Percentiles rank a stretch among this genome's conserved stretches.
These are phyloP conservation scores for Excoecaria agallocha DNA, from an alignment of 345 rosid genomes.

Conservation along the genomic window DNA sequence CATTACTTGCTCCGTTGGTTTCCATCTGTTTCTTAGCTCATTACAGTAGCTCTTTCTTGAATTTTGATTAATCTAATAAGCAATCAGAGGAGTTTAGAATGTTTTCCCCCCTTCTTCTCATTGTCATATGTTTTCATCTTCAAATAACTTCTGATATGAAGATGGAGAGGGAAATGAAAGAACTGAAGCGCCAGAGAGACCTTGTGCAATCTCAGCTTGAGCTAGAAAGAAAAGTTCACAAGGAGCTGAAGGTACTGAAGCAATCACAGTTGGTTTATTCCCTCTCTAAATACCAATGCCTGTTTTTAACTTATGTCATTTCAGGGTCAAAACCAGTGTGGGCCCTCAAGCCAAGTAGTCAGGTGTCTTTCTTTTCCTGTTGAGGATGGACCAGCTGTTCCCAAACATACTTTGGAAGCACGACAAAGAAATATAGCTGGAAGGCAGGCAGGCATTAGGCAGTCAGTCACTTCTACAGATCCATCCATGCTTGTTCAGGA, in stretches of 20 bases:
- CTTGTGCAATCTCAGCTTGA: slow-evolving; percentile 75
- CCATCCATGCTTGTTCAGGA: slow-evolving; percentile 78
- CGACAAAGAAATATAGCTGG: slow-evolving; percentile 37
- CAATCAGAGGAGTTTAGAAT: not conserved
- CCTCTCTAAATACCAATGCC: not conserved
- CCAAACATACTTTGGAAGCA: slow-evolving; percentile 37
- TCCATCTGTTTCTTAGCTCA: not conserved
- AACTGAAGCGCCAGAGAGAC: slow-evolving; percentile 94
- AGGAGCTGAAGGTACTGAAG: slow-evolving; percentile 65
- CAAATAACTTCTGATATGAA: slow-evolving; percentile 28
- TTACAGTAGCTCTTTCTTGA: not conserved
- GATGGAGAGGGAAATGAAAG: slow-evolving; percentile 89
- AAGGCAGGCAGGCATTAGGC: slow-evolving; percentile 53
- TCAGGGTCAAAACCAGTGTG: slow-evolving; percentile 52
- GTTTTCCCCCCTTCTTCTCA: not conserved
- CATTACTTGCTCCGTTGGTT: not conserved
- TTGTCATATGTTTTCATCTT: not conserved
- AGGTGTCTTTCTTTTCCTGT: slow-evolving; percentile 72
- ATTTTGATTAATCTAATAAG: not conserved
- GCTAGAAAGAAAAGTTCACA: slow-evolving; percentile 60
- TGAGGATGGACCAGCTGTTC: slow-evolving; percentile 39
- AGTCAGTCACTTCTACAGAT: slow-evolving; percentile 67
- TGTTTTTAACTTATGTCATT: slow-evolving; percentile 17
- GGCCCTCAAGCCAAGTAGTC: slow-evolving; percentile 58
- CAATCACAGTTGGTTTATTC: slow-evolving; percentile 5